Percentiles rank a stretch among this genome's conserved stretches.
Evolutionary conservation across 441 rosid species (phyloP).

Genomic region (Pelargonium citronellum): DNA sequence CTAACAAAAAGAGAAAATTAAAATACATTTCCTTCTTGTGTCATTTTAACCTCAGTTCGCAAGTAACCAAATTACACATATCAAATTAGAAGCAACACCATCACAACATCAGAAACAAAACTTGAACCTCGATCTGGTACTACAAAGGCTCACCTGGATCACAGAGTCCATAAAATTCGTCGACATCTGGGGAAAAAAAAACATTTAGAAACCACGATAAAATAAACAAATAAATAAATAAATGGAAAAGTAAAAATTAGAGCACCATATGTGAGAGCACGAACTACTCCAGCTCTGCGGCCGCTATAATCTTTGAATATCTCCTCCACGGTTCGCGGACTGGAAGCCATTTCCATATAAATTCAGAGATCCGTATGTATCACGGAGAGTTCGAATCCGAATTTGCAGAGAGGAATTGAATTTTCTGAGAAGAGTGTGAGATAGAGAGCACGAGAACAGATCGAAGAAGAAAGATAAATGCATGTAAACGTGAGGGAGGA

Average conservation of each 20-base stretch:
- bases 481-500: too few relatives aligned
- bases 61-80: not conserved
- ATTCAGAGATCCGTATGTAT: too few relatives aligned
- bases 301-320: conserved; percentile 57
- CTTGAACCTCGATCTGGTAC: conserved; percentile 1
- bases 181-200: conserved; percentile 58
- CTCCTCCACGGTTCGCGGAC: conserved; percentile 69
- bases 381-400: not conserved
- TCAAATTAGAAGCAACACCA: too few relatives aligned
- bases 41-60: not conserved
- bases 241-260: too few relatives aligned
- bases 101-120: not conserved
- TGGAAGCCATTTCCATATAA: too few relatives aligned
- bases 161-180: conserved; percentile 80
- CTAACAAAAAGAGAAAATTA: not conserved
- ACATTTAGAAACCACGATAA: not conserved
- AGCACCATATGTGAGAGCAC: too few relatives aligned
- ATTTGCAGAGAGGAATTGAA: not conserved
- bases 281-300: too few relatives aligned
- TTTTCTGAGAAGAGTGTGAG: not conserved
- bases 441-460: not conserved
- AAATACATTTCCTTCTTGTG: not conserved
- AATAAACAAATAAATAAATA: too few relatives aligned
- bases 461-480: not conserved
- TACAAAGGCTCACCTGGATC: conserved; percentile 69